These are phyloP conservation scores for Penicillium thymicola DNA, from an alignment of 2,329 filamentous ascomycete genomes.

Conservation along the genomic window DNA sequence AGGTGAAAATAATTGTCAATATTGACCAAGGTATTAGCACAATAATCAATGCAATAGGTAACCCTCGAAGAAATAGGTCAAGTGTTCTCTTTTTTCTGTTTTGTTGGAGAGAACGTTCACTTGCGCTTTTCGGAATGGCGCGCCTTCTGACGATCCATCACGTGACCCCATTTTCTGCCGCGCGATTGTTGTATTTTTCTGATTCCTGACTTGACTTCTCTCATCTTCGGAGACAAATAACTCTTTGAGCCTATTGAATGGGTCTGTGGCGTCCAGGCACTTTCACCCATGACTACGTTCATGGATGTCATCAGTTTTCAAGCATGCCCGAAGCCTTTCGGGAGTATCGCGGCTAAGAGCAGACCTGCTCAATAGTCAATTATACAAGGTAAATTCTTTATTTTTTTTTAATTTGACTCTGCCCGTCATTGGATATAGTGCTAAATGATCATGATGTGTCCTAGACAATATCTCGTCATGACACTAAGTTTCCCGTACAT, in stretches of 20 bases:
- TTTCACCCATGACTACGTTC: constrained; percentile 31
- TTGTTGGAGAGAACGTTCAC: constrained; percentile 4
- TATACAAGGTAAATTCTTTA: constrained; percentile 20
- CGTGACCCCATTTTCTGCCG: constrained; percentile 34
- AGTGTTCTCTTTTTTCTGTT: constrained; percentile 1
- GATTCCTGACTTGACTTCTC: background rate
- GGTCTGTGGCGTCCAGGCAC: constrained; percentile 14
- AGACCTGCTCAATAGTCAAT: constrained; percentile 27
- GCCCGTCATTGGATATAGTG: background rate
- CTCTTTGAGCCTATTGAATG: constrained; percentile 8
- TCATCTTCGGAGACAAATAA: constrained; percentile 1
- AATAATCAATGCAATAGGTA: constrained; percentile 8
- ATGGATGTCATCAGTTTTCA: constrained; percentile 45
- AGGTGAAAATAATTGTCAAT: background rate
- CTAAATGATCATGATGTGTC: background rate
- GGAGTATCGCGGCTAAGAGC: constrained; percentile 37
- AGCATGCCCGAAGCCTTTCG: constrained; percentile 38
- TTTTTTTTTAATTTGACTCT: background rate
- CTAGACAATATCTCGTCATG: background rate
- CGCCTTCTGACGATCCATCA: constrained; percentile 34
- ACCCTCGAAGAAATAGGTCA: constrained; percentile 2
- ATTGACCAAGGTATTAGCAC: background rate
- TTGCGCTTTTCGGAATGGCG: constrained; percentile 31
- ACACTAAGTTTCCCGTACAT: background rate
- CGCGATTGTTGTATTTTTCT: constrained; percentile 9